Conservation (phyloP, 1,139 yeast species). For the Wickerhamiella infanticola region DNA sequence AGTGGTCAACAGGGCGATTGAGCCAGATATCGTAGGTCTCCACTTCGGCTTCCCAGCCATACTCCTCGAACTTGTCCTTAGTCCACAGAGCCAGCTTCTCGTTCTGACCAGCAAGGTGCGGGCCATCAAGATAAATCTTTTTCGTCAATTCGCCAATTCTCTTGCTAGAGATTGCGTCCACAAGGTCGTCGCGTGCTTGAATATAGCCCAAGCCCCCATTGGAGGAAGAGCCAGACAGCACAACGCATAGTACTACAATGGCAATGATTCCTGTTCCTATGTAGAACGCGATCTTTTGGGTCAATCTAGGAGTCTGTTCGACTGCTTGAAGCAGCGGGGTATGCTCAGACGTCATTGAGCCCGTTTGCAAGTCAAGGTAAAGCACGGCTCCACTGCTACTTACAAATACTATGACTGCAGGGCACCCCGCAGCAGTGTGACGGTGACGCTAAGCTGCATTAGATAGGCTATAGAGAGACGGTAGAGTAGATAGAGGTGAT, state of each 20-base stretch:
- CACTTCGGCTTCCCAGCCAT: constrained; percentile 37
- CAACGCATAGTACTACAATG: not conserved
- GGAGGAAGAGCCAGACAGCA: not conserved
- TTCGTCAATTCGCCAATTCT: constrained; percentile 6
- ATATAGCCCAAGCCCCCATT: not conserved
- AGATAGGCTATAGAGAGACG: too few relatives aligned
- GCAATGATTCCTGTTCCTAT: not conserved
- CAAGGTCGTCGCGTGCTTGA: not conserved
- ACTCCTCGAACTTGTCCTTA: constrained; percentile 41
- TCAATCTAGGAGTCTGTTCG: not conserved
- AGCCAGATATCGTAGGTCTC: constrained; percentile 46
- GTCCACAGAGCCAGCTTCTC: constrained; percentile 53
- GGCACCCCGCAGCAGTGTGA: too few relatives aligned
- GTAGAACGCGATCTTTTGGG: not conserved
- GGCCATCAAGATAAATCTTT: constrained; percentile 10
- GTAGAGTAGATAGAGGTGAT: too few relatives aligned
- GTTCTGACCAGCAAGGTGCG: constrained; percentile 64
- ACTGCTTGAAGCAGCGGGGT: not conserved
- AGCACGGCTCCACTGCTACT: too few relatives aligned
- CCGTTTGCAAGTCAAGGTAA: too few relatives aligned
- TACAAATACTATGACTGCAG: too few relatives aligned
- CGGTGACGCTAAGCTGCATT: too few relatives aligned
- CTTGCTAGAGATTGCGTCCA: not conserved
- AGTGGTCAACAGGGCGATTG: constrained; percentile 45
- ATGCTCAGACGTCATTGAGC: not conserved